Conservation (phyloP, 2,329 filamentous ascomycete genomes). For the Alternaria gansuensis region DNA sequence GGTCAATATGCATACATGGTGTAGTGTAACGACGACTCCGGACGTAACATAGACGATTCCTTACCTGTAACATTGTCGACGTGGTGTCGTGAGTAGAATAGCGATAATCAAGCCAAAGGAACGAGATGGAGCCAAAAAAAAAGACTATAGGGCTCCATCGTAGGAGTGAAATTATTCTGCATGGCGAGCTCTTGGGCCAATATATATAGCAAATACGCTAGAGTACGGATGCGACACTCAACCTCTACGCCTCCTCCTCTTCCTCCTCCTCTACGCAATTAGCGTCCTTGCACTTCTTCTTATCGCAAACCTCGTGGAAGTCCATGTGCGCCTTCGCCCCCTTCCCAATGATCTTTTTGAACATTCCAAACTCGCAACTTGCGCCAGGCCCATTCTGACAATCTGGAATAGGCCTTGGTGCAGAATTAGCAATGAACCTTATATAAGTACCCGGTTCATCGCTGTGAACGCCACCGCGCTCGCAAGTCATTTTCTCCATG, state of each 20-base stretch:
- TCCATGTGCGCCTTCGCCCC: constrained; percentile 49
- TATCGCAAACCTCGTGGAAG: constrained; percentile 44
- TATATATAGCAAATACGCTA: not conserved
- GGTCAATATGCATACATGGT: constrained; percentile 2
- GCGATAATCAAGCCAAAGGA: too few relatives aligned
- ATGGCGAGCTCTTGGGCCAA: not conserved
- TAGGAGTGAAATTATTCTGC: not conserved
- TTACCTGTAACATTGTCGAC: not conserved
- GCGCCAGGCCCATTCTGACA: constrained; percentile 61
- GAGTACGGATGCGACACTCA: not conserved
- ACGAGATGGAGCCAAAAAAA: not conserved
- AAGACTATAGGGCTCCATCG: not conserved
- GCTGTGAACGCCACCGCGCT: constrained; percentile 59
- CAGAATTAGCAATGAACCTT: constrained; percentile 62
- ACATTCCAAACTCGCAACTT: constrained; percentile 58
- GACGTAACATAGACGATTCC: not conserved
- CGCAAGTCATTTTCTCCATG: constrained; percentile 70
- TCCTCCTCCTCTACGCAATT: constrained; percentile 4
- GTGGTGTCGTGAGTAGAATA: not conserved
- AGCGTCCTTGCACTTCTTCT: constrained; percentile 26
- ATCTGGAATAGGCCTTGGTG: constrained; percentile 58
- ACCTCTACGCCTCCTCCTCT: not conserved
- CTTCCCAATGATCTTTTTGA: constrained; percentile 54
- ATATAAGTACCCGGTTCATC: constrained; percentile 58
- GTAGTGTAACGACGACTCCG: constrained; percentile 1